Conservation (phyloP, 352 stramenopile species). For the Pythium chondricola region DNA sequence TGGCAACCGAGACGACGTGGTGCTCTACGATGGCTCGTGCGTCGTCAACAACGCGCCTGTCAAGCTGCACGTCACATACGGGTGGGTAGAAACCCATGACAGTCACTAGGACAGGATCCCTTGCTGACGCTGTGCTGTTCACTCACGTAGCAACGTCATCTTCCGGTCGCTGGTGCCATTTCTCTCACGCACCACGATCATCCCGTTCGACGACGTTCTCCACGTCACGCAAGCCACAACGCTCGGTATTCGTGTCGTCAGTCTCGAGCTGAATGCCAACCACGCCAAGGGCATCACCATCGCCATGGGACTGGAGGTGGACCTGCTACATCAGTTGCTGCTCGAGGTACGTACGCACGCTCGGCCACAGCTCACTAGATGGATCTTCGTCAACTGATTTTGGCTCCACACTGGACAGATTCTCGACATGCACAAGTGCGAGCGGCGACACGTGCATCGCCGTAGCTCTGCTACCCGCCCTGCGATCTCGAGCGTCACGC, state of each 20-base stretch:
- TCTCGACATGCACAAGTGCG: slow-evolving; percentile 45
- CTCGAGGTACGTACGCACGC: too few species aligned
- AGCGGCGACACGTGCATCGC: slow-evolving; percentile 9
- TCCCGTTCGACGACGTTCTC: slow-evolving; percentile 53
- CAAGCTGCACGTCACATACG: slow-evolving; percentile 70
- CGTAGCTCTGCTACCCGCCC: too few species aligned
- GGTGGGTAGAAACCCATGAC: slow-evolving; percentile 29
- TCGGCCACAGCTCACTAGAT: neutral
- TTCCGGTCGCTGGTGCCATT: slow-evolving; percentile 75
- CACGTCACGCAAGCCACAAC: slow-evolving; percentile 48
- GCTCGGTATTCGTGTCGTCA: slow-evolving; percentile 62
- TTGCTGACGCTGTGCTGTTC: slow-evolving; percentile 1
- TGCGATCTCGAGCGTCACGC: neutral
- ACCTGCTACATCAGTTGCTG: slow-evolving; percentile 68
- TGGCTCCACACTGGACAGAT: slow-evolving; percentile 22
- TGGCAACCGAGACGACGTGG: slow-evolving; percentile 49
- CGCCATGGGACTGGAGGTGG: slow-evolving; percentile 68
- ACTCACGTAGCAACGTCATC: slow-evolving; percentile 19
- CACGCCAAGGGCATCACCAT: slow-evolving; percentile 57
- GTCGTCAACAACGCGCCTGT: slow-evolving; percentile 66
- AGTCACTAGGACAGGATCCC: neutral
- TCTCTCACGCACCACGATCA: slow-evolving; percentile 56
- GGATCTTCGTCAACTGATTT: neutral
- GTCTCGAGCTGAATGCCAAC: slow-evolving; percentile 37
- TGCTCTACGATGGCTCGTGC: slow-evolving; percentile 76